Conservation (phyloP, 192 early-diverging fungal species). For the Rhizophagus prolifer region DNA sequence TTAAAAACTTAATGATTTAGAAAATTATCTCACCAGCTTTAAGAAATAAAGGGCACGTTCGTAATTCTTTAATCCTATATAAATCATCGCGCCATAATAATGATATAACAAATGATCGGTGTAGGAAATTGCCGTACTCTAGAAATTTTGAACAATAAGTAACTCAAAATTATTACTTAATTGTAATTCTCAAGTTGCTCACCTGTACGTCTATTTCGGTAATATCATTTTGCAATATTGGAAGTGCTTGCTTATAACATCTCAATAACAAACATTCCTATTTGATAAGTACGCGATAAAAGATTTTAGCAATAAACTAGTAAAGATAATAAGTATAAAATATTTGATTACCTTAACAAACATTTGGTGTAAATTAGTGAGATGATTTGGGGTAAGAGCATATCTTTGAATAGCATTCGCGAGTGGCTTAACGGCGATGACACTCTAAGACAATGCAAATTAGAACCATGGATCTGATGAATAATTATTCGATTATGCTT, state of each 20-base stretch:
- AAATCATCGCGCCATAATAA: constrained; percentile 80
- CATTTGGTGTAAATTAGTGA: constrained; percentile 28
- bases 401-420: constrained; percentile 19
- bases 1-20: constrained; percentile 51
- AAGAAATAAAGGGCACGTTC: constrained; percentile 64
- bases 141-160: background rate
- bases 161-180: background rate
- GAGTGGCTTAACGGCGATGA: constrained; percentile 28
- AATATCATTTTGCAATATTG: constrained; percentile 51
- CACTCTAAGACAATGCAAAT: constrained; percentile 16
- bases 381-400: constrained; percentile 20
- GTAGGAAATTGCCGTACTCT: constrained; percentile 45
- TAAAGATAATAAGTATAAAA: background rate
- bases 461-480: background rate
- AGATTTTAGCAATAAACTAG: background rate
- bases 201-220: constrained; percentile 49
- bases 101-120: constrained; percentile 67
- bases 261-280: constrained; percentile 50
- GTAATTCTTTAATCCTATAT: constrained; percentile 63
- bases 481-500: no score
- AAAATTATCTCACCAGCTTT: constrained; percentile 41
- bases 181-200: background rate
- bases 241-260: constrained; percentile 47
- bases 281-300: background rate
- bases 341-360: constrained; percentile 21